Conservation (phyloP, 441 rosid genomes). For the Bruguiera hainesii region DNA sequence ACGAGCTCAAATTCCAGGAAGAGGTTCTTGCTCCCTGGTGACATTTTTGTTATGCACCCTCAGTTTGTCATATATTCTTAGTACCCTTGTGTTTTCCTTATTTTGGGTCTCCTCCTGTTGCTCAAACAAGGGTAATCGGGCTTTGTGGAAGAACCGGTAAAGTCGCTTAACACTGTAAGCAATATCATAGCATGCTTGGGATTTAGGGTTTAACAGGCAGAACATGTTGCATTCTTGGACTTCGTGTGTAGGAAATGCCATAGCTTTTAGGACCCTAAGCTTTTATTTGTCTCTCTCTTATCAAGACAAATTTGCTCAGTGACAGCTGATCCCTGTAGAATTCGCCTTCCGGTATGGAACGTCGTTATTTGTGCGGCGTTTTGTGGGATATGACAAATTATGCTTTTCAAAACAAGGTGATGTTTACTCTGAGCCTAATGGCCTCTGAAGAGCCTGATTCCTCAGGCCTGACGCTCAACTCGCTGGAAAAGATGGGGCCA, state of each 20-base stretch:
- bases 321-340: background rate
- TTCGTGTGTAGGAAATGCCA: background rate
- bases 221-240: constrained; percentile 6
- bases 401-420: too few species aligned
- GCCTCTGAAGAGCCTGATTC: too few species aligned
- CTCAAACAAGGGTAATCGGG: background rate
- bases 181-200: constrained; percentile 1
- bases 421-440: too few species aligned
- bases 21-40: constrained; percentile 56
- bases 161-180: constrained; percentile 10
- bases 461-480: too few species aligned
- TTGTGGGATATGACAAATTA: too few species aligned
- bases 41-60: constrained; percentile 1
- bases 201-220: constrained; percentile 9
- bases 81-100: too few species aligned
- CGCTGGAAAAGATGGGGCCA: too few species aligned
- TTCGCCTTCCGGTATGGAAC: background rate
- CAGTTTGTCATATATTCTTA: too few species aligned
- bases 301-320: background rate
- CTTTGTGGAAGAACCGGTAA: constrained; percentile 3
- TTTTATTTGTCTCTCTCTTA: background rate
- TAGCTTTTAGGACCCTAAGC: background rate
- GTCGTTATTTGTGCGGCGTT: too few species aligned
- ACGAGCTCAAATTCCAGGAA: constrained; percentile 48
- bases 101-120: too few species aligned